A percentile compares a stretch with the other conserved stretches of the same genome.
Conservation (phyloP, 2,329 filamentous ascomycete genomes). For the Basipetospora chlamydospora region DNA sequence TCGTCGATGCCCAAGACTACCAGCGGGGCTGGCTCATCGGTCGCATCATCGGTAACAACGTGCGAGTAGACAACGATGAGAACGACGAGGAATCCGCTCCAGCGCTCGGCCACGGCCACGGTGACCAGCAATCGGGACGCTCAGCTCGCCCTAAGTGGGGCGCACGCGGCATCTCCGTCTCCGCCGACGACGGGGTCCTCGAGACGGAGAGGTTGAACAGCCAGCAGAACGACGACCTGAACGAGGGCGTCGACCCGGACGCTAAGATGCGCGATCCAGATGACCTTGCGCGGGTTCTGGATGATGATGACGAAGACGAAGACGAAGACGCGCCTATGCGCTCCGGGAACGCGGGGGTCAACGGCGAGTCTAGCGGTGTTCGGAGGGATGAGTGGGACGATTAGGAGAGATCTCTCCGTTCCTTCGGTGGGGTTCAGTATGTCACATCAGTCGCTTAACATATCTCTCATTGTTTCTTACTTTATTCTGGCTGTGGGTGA, state of each 20-base stretch:
- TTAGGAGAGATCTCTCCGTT: not conserved
- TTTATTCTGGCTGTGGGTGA: too few relatives aligned
- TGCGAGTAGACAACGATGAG: constrained; percentile 43
- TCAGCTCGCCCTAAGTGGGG: constrained; percentile 41
- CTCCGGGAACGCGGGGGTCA: constrained; percentile 6
- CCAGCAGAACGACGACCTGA: constrained; percentile 23
- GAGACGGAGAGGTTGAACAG: constrained; percentile 32
- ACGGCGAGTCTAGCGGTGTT: constrained; percentile 22
- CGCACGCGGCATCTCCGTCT: constrained; percentile 49
- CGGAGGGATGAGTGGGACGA: constrained; percentile 25
- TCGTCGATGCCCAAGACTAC: constrained; percentile 83
- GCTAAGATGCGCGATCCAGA: constrained; percentile 54
- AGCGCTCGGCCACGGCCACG: constrained; percentile 23
- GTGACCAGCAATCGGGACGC: constrained; percentile 8
- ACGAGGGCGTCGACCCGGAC: constrained; percentile 39
- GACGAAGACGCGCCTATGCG: constrained; percentile 3
- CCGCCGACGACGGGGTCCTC: constrained; percentile 46
- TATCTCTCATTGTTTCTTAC: not conserved
- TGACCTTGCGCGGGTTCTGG: constrained; percentile 44
- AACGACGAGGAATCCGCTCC: constrained; percentile 48
- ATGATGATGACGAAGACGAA: constrained; percentile 30
- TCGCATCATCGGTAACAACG: constrained; percentile 51
- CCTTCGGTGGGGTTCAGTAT: too few relatives aligned
- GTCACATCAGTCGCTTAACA: not conserved
- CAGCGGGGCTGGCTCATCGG: constrained; percentile 72